Evolutionary conservation across 2,329 filamentous ascomycete species (phyloP), one percentile per base, ranked within the genome.

Genomic region (Fusarium tanahbumbuense): DNA sequence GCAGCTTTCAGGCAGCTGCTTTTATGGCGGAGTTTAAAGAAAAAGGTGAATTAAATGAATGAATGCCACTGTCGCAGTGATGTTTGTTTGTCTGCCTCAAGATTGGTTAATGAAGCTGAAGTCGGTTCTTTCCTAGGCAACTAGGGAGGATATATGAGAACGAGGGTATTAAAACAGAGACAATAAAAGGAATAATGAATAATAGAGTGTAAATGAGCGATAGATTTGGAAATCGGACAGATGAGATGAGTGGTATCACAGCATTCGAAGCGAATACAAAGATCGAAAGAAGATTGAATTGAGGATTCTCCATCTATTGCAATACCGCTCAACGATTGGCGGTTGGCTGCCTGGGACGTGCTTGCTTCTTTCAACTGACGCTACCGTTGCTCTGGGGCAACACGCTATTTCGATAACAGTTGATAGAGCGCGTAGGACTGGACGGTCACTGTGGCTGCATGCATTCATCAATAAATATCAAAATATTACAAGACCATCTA

Each of bases 321-420:
- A 41, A 42, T 67, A 52, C 48, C 46, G 59, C 32, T 55, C 22
- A 55, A 52, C 47, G 57, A 56, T 55, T 67, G 49, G 65, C 50
- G 60, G 64, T 69, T 74, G 50, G 61, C 66, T 65, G 61, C 58
- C 60, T 65, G 48, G 55, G 49, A 46, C 61, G 42, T 59, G 59
- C 54, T 65, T 70, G 68, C 68, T 71, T 70, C 59, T 68, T 71
- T 56, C 23, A 20, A 49, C 34, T 34, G 62, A 25, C 68, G 60
- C 64, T 71, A 68, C 68, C 48, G 68, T 71, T 67, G 68, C 76
- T 74, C 76, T 62, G 52, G 52, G 44, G 62, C 70, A 75, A 76
- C 76, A 75, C 76, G 58, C 47, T 64, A 25, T 32, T 22, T 41
- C 59, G 74, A 76, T 76, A 77, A 73, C 18, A 59, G 47, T 15